phyloP scores from a whole-genome alignment of 345 rosid genomes.

The Hypericum androsaemum region DNA sequence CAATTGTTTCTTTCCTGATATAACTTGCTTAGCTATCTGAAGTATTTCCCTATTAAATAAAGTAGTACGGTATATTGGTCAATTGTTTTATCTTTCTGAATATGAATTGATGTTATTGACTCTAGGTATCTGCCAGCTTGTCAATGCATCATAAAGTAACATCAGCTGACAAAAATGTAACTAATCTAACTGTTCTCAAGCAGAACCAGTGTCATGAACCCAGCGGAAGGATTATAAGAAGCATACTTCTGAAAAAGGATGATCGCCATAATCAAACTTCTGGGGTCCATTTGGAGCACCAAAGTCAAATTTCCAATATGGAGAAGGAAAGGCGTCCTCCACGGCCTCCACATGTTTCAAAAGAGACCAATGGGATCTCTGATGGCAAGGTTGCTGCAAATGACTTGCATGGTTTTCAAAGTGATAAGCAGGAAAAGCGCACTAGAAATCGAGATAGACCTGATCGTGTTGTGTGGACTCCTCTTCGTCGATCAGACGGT shows the following conservation, averaged over 20 bases:
- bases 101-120: conserved; percentile 2
- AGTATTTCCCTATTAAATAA: no score
- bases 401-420: conserved; percentile 24
- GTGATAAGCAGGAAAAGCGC: conserved; percentile 44
- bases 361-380: conserved; percentile 35
- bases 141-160: conserved; percentile 21
- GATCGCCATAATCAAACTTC: conserved; percentile 30
- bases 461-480: conserved; percentile 68
- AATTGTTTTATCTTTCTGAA: background rate
- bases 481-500: conserved; percentile 52
- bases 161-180: conserved; percentile 25
- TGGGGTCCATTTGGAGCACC: conserved; percentile 36
- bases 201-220: conserved; percentile 39
- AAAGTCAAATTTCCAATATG: conserved; percentile 20
- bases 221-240: conserved; percentile 33
- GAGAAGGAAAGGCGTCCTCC: conserved; percentile 46
- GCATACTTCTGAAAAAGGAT: conserved; percentile 44
- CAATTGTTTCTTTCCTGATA: no score
- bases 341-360: conserved; percentile 26
- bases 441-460: conserved; percentile 58
- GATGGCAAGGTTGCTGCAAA: conserved; percentile 39
- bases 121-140: conserved; percentile 21
- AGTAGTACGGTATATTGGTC: background rate
- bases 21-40: no score
- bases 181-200: conserved; percentile 26